phyloP scores from a whole-genome alignment of 768 basidiomycete genomes.

The Lentinus brumalis region DNA sequence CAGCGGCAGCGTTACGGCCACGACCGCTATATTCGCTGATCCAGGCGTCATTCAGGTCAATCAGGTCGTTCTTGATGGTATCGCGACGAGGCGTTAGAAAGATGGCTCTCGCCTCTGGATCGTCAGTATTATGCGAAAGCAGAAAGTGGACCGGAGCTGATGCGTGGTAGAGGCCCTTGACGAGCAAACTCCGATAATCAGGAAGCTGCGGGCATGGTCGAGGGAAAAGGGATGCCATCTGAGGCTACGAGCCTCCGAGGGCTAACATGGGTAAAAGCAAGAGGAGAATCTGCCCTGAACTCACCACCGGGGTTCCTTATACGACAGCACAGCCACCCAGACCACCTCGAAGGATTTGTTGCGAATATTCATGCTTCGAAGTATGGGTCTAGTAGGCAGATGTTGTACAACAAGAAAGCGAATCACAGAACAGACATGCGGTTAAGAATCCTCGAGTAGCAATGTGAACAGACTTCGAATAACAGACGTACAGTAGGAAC shows the following conservation, averaged over 20 bases:
- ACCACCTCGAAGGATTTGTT: too few species aligned
- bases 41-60: constrained; percentile 51
- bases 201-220: constrained; percentile 51
- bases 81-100: constrained; percentile 57
- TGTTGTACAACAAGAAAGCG: too few species aligned
- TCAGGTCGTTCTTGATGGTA: constrained; percentile 44
- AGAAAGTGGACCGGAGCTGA: constrained; percentile 73
- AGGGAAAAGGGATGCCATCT: constrained; percentile 48
- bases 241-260: constrained; percentile 30
- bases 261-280: neutral
- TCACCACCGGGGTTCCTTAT: neutral
- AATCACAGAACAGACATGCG: too few species aligned
- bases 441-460: too few species aligned
- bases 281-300: neutral
- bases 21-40: constrained; percentile 32
- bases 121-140: constrained; percentile 47
- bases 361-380: too few species aligned
- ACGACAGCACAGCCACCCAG: too few species aligned
- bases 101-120: constrained; percentile 40
- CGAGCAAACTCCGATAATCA: constrained; percentile 55
- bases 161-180: constrained; percentile 63
- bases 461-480: neutral
- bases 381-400: too few species aligned
- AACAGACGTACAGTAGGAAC: neutral
- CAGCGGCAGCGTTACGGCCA: constrained; percentile 26